phyloP scores from a whole-genome alignment of 257 asterid species.

The Buddleja alternifolia region DNA sequence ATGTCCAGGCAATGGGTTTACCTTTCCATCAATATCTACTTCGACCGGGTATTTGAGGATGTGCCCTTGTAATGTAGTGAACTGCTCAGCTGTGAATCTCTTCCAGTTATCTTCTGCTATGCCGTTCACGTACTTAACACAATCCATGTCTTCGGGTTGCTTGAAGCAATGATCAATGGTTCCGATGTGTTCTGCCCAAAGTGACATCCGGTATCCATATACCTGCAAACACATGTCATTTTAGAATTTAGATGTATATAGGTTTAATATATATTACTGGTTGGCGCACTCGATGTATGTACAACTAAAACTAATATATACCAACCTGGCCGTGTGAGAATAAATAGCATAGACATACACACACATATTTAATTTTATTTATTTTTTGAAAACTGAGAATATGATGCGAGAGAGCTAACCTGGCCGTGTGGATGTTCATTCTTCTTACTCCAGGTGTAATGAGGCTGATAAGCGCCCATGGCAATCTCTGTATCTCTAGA shows the following conservation, averaged over 20 bases:
- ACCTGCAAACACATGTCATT: slow-evolving; percentile 43
- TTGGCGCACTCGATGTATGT: no score
- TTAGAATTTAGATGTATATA: background rate
- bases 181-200: slow-evolving; percentile 84
- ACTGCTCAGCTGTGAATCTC: slow-evolving; percentile 48
- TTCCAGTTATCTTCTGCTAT: slow-evolving; percentile 77
- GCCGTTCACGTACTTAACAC: slow-evolving; percentile 52
- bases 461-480: slow-evolving; percentile 87
- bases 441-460: slow-evolving; percentile 65
- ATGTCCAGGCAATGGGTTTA: slow-evolving; percentile 57
- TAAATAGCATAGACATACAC: no score
- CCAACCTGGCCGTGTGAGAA: no score
- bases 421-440: slow-evolving; percentile 65
- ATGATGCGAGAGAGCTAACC: slow-evolving; percentile 51
- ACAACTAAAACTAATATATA: no score
- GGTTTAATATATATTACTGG: no score
- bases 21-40: slow-evolving; percentile 51
- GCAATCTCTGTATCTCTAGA: slow-evolving; percentile 91
- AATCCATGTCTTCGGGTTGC: slow-evolving; percentile 53
- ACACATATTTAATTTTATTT: no score
- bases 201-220: slow-evolving; percentile 81
- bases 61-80: slow-evolving; percentile 68
- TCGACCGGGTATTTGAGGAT: slow-evolving; percentile 68
- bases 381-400: no score
- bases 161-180: slow-evolving; percentile 44